phyloP scores from a whole-genome alignment of 2,329 filamentous ascomycete genomes.

The Pseudogymnoascus sp. region DNA sequence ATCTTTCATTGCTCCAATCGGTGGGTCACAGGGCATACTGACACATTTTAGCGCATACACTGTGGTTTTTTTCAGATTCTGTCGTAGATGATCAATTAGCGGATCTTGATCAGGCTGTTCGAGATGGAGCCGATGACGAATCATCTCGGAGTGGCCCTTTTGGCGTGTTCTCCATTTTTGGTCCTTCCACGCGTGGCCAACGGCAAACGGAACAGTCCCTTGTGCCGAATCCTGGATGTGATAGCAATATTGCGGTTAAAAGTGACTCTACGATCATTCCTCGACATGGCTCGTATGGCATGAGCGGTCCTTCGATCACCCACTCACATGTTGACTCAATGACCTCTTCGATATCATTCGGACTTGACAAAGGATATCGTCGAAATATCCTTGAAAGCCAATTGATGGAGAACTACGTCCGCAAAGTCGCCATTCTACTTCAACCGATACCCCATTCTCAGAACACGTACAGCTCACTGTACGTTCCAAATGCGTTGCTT shows the following conservation, averaged over 20 bases:
- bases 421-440: background rate
- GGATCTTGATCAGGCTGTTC: background rate
- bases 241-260: background rate
- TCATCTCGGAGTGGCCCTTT: background rate
- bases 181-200: background rate
- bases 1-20: background rate
- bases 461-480: background rate
- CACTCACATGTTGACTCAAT: background rate
- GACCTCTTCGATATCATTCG: background rate
- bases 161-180: background rate
- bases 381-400: background rate
- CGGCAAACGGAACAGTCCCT: background rate
- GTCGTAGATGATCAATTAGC: background rate
- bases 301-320: background rate
- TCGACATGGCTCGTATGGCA: background rate
- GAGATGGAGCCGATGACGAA: background rate
- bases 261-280: background rate
- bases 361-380: background rate
- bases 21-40: background rate
- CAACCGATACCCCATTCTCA: background rate
- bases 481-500: background rate
- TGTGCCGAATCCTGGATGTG: background rate
- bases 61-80: background rate
- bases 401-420: background rate
- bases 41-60: background rate